These are phyloP conservation scores for Thielaviopsis euricoi DNA, from an alignment of 2,329 filamentous ascomycete species.

Conservation along the genomic window DNA sequence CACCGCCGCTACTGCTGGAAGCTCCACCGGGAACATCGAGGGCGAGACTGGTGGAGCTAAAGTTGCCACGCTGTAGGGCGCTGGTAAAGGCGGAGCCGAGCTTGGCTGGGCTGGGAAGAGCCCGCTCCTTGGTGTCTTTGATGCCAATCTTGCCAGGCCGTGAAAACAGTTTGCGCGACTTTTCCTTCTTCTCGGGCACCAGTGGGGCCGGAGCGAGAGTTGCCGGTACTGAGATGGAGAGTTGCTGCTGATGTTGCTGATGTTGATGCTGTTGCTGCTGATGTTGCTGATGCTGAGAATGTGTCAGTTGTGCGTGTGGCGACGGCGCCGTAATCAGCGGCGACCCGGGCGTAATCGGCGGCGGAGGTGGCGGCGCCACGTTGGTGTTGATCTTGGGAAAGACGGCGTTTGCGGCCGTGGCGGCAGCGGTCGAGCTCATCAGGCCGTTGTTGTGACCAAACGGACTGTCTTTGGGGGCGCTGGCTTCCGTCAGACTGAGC, in stretches of 20 bases:
- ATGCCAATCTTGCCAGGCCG: conserved; percentile 59
- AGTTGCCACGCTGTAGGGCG: conserved; percentile 47
- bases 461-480: conserved; percentile 38
- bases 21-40: conserved; percentile 27
- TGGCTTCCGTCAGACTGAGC: conserved; percentile 48
- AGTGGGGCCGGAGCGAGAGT: conserved; percentile 29
- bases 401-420: conserved; percentile 55
- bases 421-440: conserved; percentile 45
- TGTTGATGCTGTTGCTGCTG: conserved; percentile 18
- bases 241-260: conserved; percentile 13
- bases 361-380: not conserved
- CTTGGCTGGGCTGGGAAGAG: conserved; percentile 57
- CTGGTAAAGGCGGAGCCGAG: conserved; percentile 46
- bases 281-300: conserved; percentile 17
- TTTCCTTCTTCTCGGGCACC: conserved; percentile 55
- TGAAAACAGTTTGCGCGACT: conserved; percentile 69
- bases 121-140: conserved; percentile 50
- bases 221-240: conserved; percentile 21
- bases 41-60: conserved; percentile 51
- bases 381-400: conserved; percentile 37
- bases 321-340: conserved; percentile 20
- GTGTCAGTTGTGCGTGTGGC: conserved; percentile 27
- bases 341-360: not conserved
- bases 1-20: conserved; percentile 17
- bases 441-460: conserved; percentile 47